Percentiles rank a stretch among this genome's conserved stretches.
phyloP scores from a whole-genome alignment of 306 rosid genomes.

The Argentina anserina region DNA sequence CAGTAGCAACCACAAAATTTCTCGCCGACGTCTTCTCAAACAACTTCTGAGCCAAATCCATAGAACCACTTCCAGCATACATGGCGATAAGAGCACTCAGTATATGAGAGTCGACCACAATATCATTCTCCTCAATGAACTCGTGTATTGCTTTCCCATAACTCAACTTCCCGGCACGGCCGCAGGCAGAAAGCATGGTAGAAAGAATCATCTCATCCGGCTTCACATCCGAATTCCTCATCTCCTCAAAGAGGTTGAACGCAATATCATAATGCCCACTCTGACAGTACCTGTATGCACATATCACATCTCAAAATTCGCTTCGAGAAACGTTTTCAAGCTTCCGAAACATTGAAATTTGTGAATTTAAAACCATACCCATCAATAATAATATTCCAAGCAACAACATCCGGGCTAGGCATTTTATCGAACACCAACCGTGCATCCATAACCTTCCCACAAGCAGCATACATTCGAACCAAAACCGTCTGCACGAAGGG shows the following conservation, averaged over 20 bases:
- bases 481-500: slow-evolving; percentile 71
- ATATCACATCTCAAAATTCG: not conserved
- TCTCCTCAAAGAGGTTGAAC: slow-evolving; percentile 59
- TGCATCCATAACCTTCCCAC: slow-evolving; percentile 61
- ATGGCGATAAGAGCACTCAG: slow-evolving; percentile 61
- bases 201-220: slow-evolving; percentile 66
- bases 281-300: slow-evolving; percentile 58
- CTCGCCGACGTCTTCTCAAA: slow-evolving; percentile 40
- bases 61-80: slow-evolving; percentile 68
- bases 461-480: slow-evolving; percentile 57
- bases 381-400: slow-evolving; percentile 80
- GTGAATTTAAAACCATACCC: slow-evolving; percentile 42
- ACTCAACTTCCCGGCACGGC: slow-evolving; percentile 39
- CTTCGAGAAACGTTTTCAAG: not conserved
- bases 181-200: slow-evolving; percentile 66
- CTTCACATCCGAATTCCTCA: slow-evolving; percentile 47
- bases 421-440: slow-evolving; percentile 74
- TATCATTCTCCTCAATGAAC: slow-evolving; percentile 32
- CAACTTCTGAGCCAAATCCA: slow-evolving; percentile 61
- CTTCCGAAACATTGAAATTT: not conserved
- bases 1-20: slow-evolving; percentile 62
- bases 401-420: slow-evolving; percentile 63
- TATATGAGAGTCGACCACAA: slow-evolving; percentile 40
- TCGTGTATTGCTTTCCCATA: slow-evolving; percentile 44
- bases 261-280: slow-evolving; percentile 55